Conservation (phyloP, 768 basidiomycete species). For the Mycena metata region DNA sequence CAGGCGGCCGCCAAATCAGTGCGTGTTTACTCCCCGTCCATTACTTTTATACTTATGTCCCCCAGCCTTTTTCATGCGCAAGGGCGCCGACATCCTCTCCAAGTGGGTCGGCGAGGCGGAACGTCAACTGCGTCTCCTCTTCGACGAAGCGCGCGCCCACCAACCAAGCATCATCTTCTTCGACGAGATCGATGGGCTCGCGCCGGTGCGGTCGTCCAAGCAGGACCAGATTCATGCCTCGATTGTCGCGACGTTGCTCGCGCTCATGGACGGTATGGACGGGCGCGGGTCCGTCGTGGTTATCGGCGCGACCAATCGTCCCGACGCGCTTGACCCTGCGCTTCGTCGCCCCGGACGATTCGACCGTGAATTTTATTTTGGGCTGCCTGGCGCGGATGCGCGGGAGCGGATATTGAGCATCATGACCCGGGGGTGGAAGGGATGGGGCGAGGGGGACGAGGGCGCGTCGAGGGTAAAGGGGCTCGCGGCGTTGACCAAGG, state of each 20-base stretch:
- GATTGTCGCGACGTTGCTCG: slow-evolving; percentile 94
- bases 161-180: slow-evolving; percentile 99
- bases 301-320: slow-evolving; percentile 97
- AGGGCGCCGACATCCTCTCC: slow-evolving; percentile 96
- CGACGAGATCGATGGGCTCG: slow-evolving; percentile 98
- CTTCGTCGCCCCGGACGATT: slow-evolving; percentile 94
- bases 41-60: background rate
- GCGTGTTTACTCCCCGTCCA: slow-evolving; percentile 47
- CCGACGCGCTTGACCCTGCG: slow-evolving; percentile 98
- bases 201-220: slow-evolving; percentile 97
- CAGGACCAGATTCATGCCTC: slow-evolving; percentile 99
- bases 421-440: slow-evolving; percentile 92
- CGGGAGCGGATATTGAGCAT: slow-evolving; percentile 91
- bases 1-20: slow-evolving; percentile 91
- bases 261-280: slow-evolving; percentile 99
- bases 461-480: slow-evolving; percentile 56
- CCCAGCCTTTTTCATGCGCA: slow-evolving; percentile 99
- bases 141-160: slow-evolving; percentile 93
- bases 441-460: slow-evolving; percentile 70
- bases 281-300: slow-evolving; percentile 97
- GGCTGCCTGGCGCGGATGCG: slow-evolving; percentile 86
- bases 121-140: slow-evolving; percentile 92
- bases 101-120: slow-evolving; percentile 99
- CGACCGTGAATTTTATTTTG: slow-evolving; percentile 98
- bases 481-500: slow-evolving; percentile 92